Conservation (phyloP, 805 yeast species). For the Diddensiella santjacobensis region DNA sequence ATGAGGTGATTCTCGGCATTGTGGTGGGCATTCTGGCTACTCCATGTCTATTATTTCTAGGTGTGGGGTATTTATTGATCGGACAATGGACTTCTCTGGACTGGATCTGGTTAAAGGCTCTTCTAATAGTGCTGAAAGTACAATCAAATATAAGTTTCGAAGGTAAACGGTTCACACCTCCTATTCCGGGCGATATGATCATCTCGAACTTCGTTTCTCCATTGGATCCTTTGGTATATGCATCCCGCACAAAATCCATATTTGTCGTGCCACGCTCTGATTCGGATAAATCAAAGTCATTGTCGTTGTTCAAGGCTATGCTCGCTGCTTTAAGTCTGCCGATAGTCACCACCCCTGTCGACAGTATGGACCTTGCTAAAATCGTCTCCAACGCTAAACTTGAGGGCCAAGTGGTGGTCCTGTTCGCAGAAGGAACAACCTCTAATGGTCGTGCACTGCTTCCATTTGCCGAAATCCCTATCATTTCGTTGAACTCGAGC, state of each 20-base stretch:
- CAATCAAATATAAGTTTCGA: neutral
- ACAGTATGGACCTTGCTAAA: slow-evolving; percentile 12
- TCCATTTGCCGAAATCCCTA: slow-evolving; percentile 42
- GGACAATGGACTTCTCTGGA: slow-evolving; percentile 14
- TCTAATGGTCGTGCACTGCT: slow-evolving; percentile 78
- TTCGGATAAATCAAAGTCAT: neutral
- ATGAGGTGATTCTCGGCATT: neutral
- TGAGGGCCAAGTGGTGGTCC: slow-evolving; percentile 44
- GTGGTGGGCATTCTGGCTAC: slow-evolving; percentile 8
- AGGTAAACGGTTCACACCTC: slow-evolving; percentile 26
- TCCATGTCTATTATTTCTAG: slow-evolving; percentile 14
- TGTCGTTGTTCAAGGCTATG: neutral
- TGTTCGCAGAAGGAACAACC: slow-evolving; percentile 79
- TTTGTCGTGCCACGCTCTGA: slow-evolving; percentile 39
- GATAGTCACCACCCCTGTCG: neutral
- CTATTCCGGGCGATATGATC: slow-evolving; percentile 46
- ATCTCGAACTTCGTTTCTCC: slow-evolving; percentile 60
- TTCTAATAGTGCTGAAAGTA: slow-evolving; percentile 3
- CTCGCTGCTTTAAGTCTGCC: slow-evolving; percentile 1
- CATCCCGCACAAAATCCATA: slow-evolving; percentile 26
- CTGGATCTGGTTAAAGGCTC: neutral
- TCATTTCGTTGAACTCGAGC: slow-evolving; percentile 19
- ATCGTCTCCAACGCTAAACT: slow-evolving; percentile 27
- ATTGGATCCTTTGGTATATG: slow-evolving; percentile 45
- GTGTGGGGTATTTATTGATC: slow-evolving; percentile 10